These are phyloP conservation scores for Sphaceloma murrayae DNA, from an alignment of 2,329 filamentous ascomycete genomes.

Conservation along the genomic window DNA sequence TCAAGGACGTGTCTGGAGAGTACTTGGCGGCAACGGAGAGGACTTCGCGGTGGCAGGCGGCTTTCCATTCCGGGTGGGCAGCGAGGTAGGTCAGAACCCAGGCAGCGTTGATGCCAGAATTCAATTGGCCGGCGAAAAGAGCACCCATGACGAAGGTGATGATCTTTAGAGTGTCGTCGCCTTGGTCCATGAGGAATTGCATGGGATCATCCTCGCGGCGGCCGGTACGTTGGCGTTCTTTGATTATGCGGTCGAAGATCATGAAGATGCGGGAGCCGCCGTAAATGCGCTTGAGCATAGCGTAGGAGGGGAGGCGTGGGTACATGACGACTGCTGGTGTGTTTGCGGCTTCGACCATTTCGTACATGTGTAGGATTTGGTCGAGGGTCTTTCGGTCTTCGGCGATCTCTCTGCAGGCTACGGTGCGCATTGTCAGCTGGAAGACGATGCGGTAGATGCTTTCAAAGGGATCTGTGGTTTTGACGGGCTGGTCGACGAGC, in stretches of 20 bases:
- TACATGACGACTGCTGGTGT: constrained; percentile 43
- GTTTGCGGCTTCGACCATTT: constrained; percentile 37
- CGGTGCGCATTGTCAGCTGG: constrained; percentile 48
- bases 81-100: constrained; percentile 46
- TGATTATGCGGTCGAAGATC: constrained; percentile 41
- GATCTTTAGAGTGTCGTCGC: constrained; percentile 37
- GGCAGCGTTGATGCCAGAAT: constrained; percentile 47
- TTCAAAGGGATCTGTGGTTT: constrained; percentile 45
- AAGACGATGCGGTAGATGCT: constrained; percentile 46
- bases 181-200: constrained; percentile 46
- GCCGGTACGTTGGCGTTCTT: constrained; percentile 36
- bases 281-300: constrained; percentile 36
- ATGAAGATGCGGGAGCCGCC: constrained; percentile 41
- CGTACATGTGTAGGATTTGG: constrained; percentile 39
- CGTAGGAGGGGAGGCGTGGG: constrained; percentile 42
- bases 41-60: constrained; percentile 40
- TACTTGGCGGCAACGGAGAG: constrained; percentile 38
- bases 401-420: constrained; percentile 47
- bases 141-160: constrained; percentile 44
- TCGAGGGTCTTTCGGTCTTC: constrained; percentile 36
- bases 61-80: constrained; percentile 38
- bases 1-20: constrained; percentile 28
- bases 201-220: constrained; percentile 41
- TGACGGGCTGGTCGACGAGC: constrained; percentile 29
- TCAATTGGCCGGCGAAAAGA: constrained; percentile 49